Evolutionary conservation across 169 alveolate species (phyloP).

Genomic region (Plasmodium malariae): DNA sequence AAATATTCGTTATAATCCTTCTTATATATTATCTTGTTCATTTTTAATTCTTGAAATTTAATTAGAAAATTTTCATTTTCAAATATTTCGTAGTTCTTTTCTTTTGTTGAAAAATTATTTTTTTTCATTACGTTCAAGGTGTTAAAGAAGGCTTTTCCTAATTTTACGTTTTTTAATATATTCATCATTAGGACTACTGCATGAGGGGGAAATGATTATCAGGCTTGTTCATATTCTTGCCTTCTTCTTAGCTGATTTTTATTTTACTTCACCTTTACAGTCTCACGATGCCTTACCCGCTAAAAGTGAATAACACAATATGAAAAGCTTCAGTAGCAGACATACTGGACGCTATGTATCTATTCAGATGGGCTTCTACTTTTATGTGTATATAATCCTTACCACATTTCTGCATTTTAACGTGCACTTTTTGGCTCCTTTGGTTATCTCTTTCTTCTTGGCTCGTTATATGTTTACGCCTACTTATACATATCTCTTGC

Average conservation of each 20-base stretch:
- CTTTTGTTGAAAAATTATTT: neutral
- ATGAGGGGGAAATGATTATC: too few relatives aligned
- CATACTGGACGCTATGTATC: neutral
- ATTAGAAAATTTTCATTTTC: slow-evolving; percentile 52
- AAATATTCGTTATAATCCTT: slow-evolving; percentile 53
- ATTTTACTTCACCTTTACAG: neutral
- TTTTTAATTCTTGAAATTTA: slow-evolving; percentile 51
- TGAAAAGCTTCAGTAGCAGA: neutral
- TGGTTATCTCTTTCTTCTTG: too few relatives aligned
- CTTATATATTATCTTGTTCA: slow-evolving; percentile 47
- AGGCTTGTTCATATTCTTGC: too few relatives aligned
- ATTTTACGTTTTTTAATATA: slow-evolving; percentile 6
- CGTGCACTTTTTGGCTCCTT: too few relatives aligned
- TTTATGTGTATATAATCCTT: too few relatives aligned
- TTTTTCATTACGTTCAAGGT: slow-evolving; percentile 16
- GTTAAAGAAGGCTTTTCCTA: neutral
- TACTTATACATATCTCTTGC: too few relatives aligned
- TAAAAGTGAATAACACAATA: neutral
- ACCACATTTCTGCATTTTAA: too few relatives aligned
- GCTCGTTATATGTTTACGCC: too few relatives aligned
- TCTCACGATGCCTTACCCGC: neutral
- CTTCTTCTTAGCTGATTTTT: neutral
- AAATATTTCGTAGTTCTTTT: slow-evolving; percentile 18
- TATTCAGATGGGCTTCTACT: too few relatives aligned
- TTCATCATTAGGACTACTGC: neutral